Percentiles rank a stretch among this genome's conserved stretches.
phyloP scores from a whole-genome alignment of 202 grass and related monocot species.

The Dendrocalamus latiflorus region DNA sequence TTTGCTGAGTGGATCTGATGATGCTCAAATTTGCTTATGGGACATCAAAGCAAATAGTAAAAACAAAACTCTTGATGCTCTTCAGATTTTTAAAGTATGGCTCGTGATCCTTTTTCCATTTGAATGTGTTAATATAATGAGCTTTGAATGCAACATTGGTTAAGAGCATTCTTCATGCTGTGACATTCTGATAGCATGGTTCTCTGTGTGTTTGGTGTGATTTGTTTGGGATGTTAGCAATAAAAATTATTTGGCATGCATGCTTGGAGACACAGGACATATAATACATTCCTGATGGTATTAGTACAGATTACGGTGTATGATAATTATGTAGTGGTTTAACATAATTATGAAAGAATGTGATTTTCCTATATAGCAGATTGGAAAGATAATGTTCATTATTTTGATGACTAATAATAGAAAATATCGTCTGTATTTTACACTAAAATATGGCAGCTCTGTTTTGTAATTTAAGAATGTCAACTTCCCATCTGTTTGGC shows the following conservation, averaged over 20 bases:
- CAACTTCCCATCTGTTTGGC: neutral
- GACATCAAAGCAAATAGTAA: too few species aligned
- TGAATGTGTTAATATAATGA: too few species aligned
- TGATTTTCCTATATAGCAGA: neutral
- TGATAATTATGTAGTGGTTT: neutral
- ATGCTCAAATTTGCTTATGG: too few species aligned
- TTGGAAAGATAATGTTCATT: neutral
- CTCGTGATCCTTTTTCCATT: too few species aligned
- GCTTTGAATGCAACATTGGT: neutral
- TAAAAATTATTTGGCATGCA: neutral
- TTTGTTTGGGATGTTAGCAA: neutral
- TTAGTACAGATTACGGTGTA: neutral
- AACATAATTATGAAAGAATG: neutral
- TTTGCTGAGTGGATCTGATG: too few species aligned
- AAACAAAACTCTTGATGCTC: too few species aligned
- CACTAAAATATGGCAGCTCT: neutral
- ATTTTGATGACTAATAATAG: neutral
- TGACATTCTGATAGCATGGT: slow-evolving; percentile 13
- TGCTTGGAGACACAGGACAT: neutral
- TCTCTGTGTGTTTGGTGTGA: neutral
- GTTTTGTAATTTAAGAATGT: neutral
- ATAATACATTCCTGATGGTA: neutral
- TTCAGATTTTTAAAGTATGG: too few species aligned
- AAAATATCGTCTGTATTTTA: neutral
- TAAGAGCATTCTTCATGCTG: neutral